Evolutionary conservation across 768 basidiomycete species (phyloP), one percentile per base, ranked within the genome.

Genomic region (Lentinula guzmanii): DNA sequence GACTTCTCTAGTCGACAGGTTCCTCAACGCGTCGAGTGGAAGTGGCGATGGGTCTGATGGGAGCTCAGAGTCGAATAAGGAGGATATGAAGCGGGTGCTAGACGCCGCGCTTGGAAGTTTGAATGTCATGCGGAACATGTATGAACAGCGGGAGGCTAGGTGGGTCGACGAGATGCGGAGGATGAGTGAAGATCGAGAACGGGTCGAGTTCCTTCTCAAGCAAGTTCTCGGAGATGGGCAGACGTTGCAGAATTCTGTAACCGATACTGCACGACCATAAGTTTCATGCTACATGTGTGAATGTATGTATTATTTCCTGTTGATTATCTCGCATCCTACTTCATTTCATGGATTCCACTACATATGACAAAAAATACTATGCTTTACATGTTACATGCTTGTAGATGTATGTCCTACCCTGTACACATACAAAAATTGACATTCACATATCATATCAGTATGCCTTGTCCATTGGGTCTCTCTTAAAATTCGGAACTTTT

Each of bases 161-260:
- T 89, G 89, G 85, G 72, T 78, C 42, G 86, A 89, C 15, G 90
- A 90, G 73, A 86, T 91, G 80, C 71, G 78, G 28, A 76, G 82
- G 61, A 77, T 89, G 61, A 75, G 78, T 52, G 84, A 86, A 33
- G 91, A 93, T 60, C 76, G 88, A 13, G 86, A 89, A 67, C 72
- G 78, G 16, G 84, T 91, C 3, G 86, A 87, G 65, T 65, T 89
- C 58, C 71, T 91, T 45, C 72, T 93, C 53, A 76, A 75, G 65
- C 89, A 91, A 71, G 83, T 87, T 3, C 72, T 91, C 72, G 76
- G 78, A 41, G 66, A 68, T 31, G 63, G 64, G 41, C 41, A 37
- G 5, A 35, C 35, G 34, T n/a, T 21, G 8, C n/a, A 60, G 61
- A 24, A 54, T 41, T 18, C 51, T 41, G 39, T 52, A 34, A 15